A percentile compares a stretch with the other conserved stretches of the same genome.
Evolutionary conservation across 2,329 filamentous ascomycete species (phyloP).

Genomic region (Xenosphaeropsis pyriputrescens): DNA sequence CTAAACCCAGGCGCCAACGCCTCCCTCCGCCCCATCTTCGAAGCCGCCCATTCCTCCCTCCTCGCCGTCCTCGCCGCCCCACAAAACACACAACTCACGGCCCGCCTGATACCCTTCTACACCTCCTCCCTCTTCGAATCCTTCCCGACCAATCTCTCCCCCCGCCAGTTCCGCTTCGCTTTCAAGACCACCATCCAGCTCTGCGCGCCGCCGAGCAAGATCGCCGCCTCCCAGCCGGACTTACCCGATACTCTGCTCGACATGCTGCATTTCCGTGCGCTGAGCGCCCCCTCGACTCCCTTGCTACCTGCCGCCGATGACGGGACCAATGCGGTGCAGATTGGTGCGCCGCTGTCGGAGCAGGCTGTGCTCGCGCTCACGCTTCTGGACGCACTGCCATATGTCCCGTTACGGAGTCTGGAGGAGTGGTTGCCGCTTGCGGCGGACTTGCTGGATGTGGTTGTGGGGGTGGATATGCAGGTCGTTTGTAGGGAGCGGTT

Average conservation of each 20-base stretch:
- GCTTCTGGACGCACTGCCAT: conserved; percentile 48
- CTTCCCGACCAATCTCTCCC: conserved; percentile 50
- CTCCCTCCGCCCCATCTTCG: conserved; percentile 49
- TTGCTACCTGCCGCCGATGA: conserved; percentile 20
- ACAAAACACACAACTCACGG: conserved; percentile 43
- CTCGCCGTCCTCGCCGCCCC: conserved; percentile 55
- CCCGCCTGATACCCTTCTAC: conserved; percentile 51
- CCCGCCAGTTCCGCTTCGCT: conserved; percentile 55
- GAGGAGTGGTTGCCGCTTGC: conserved; percentile 53
- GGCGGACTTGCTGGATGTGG: conserved; percentile 40
- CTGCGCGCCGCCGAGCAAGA: conserved; percentile 45
- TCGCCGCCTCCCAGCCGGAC: conserved; percentile 46
- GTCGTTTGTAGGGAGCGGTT: conserved; percentile 43
- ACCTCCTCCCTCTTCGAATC: conserved; percentile 51
- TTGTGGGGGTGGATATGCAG: conserved; percentile 39
- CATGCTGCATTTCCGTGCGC: conserved; percentile 42
- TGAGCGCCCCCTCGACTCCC: conserved; percentile 32
- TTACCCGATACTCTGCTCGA: conserved; percentile 52
- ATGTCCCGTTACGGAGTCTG: conserved; percentile 39
- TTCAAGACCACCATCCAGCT: conserved; percentile 55
- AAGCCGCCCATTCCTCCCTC: conserved; percentile 57
- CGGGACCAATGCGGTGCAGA: conserved; percentile 8
- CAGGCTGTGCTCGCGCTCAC: conserved; percentile 49
- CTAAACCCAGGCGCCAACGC: conserved; percentile 27
- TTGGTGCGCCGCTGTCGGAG: conserved; percentile 30